Conservation (phyloP, 1,284 basidiomycete species). For the Fomitopsis palustris region DNA sequence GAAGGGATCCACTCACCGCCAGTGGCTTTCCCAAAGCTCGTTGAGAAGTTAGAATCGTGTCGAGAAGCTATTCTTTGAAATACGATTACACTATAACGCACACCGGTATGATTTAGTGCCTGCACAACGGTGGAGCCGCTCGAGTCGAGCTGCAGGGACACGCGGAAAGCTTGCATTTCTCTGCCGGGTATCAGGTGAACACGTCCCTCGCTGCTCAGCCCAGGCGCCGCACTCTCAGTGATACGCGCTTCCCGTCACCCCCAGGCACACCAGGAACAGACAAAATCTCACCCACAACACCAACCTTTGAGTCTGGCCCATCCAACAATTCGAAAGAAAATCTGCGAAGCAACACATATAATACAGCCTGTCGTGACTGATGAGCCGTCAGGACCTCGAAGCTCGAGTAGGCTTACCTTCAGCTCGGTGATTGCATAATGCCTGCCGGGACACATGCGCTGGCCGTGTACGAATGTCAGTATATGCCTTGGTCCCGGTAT, state of each 20-base stretch:
- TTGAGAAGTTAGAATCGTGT: no score
- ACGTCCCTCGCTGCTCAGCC: conserved; percentile 11
- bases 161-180: no score
- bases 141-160: no score
- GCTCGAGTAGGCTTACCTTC: conserved; percentile 34
- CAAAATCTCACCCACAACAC: conserved; percentile 31
- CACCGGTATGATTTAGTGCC: no score
- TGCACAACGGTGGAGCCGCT: no score
- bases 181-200: not conserved
- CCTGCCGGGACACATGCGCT: conserved; percentile 39
- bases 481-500: conserved; percentile 38
- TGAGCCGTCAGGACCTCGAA: not conserved
- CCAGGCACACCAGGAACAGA: conserved; percentile 42
- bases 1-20: no score
- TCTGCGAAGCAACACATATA: conserved; percentile 41
- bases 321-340: conserved; percentile 42
- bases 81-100: no score
- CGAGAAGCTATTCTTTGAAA: no score
- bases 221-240: conserved; percentile 34
- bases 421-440: conserved; percentile 40
- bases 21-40: no score
- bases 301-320: conserved; percentile 36
- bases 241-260: conserved; percentile 37
- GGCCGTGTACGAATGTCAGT: conserved; percentile 39
- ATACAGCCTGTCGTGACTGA: conserved; percentile 31